Evolutionary conservation across 2,329 filamentous ascomycete species (phyloP).

Genomic region (Hymenoscyphus occultus): DNA sequence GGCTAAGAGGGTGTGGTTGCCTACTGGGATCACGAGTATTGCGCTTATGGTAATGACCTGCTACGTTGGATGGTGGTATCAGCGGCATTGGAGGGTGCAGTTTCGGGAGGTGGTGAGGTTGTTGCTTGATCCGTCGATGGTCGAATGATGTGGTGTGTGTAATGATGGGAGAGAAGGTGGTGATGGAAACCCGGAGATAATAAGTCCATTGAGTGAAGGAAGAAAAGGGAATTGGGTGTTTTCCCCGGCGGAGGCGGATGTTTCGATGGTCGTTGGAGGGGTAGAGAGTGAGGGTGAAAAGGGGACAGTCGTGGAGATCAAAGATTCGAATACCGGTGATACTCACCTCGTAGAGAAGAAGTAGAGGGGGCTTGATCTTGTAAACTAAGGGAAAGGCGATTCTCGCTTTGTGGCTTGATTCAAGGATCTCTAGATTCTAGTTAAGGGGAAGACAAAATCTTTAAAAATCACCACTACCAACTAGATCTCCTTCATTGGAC

Average conservation of each 20-base stretch:
- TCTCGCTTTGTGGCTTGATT: no score
- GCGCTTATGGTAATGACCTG: conserved; percentile 16
- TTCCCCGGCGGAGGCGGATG: neutral
- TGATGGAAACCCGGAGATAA: neutral
- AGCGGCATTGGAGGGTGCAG: conserved; percentile 9
- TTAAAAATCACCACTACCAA: no score
- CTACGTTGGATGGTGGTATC: conserved; percentile 22
- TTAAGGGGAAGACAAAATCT: no score
- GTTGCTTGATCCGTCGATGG: neutral
- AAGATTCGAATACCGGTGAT: no score
- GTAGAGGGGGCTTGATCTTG: no score
- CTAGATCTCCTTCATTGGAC: no score
- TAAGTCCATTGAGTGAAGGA: neutral
- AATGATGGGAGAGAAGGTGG: neutral
- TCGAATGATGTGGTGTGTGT: neutral
- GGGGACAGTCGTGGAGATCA: no score
- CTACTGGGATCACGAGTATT: conserved; percentile 15
- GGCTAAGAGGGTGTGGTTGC: conserved; percentile 17
- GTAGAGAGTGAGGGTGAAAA: no score
- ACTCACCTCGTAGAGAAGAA: no score
- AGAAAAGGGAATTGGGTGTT: neutral
- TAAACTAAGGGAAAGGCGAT: no score
- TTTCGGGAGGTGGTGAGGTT: neutral
- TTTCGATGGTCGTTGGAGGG: neutral
- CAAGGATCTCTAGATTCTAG: no score